These are phyloP conservation scores for Solanum corneliomulleri DNA, from an alignment of 257 asterid genomes.

Conservation along the genomic window DNA sequence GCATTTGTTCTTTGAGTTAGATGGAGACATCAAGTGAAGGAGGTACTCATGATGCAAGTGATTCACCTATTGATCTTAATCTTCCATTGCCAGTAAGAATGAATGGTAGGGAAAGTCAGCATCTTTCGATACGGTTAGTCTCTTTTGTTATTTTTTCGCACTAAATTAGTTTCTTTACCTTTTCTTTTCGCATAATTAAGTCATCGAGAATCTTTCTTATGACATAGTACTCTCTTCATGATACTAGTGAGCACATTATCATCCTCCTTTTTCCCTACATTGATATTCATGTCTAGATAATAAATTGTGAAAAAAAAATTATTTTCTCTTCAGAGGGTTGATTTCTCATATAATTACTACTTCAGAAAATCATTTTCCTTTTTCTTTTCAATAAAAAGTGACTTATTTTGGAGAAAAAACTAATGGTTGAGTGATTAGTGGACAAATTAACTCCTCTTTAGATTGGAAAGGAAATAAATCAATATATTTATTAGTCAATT, in stretches of 20 bases:
- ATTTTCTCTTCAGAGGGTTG: not conserved
- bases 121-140: constrained; percentile 66
- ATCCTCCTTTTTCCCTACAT: not conserved
- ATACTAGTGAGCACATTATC: not conserved
- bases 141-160: not conserved
- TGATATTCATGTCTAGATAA: not conserved
- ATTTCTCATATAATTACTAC: not conserved
- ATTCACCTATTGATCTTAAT: constrained; percentile 34
- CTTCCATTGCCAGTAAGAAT: constrained; percentile 17
- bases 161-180: not conserved
- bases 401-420: not conserved
- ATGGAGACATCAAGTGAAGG: constrained; percentile 35
- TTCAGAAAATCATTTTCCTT: not conserved
- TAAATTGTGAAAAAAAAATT: not conserved
- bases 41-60: constrained; percentile 5
- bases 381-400: not conserved
- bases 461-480: not conserved
- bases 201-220: not conserved
- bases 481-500: not conserved
- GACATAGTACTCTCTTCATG: not conserved
- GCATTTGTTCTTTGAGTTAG: constrained; percentile 2
- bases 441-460: not conserved
- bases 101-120: constrained; percentile 19
- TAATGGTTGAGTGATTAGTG: not conserved
- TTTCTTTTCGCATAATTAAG: not conserved